These are phyloP conservation scores for Corymbia calophylla DNA, from an alignment of 441 rosid genomes.

Conservation along the genomic window DNA sequence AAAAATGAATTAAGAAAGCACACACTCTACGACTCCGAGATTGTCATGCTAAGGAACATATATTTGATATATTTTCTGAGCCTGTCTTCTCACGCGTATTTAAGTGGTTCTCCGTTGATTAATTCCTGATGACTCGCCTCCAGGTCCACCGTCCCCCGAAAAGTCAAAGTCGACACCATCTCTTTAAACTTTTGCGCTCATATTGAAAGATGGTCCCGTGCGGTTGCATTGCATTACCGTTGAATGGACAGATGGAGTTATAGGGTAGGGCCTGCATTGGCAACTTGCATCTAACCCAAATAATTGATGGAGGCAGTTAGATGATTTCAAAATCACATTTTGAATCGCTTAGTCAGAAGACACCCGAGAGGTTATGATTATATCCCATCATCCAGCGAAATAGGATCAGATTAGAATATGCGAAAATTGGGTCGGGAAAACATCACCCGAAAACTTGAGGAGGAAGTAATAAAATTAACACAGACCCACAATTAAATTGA, in stretches of 20 bases:
- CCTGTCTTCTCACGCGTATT: neutral
- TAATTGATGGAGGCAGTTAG: neutral
- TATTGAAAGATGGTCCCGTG: neutral
- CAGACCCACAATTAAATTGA: too few relatives aligned
- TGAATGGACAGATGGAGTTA: too few relatives aligned
- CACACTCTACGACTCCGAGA: neutral
- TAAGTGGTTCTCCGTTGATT: neutral
- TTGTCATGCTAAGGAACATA: neutral
- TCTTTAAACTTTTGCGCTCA: neutral
- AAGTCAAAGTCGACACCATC: neutral
- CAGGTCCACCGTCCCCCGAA: neutral
- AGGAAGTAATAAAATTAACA: too few relatives aligned
- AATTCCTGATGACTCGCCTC: neutral
- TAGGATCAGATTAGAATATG: too few relatives aligned
- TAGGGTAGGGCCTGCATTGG: too few relatives aligned
- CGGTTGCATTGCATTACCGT: neutral
- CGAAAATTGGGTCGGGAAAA: too few relatives aligned
- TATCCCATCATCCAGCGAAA: neutral
- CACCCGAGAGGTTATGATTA: neutral
- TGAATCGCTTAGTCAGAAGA: neutral
- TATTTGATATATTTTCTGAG: neutral
- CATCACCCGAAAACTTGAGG: too few relatives aligned
- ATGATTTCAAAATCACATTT: neutral
- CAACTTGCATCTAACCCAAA: neutral
- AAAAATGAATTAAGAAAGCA: neutral